These are phyloP conservation scores for Gnomoniopsis sp. DNA, from an alignment of 2,329 filamentous ascomycete genomes.

Conservation along the genomic window DNA sequence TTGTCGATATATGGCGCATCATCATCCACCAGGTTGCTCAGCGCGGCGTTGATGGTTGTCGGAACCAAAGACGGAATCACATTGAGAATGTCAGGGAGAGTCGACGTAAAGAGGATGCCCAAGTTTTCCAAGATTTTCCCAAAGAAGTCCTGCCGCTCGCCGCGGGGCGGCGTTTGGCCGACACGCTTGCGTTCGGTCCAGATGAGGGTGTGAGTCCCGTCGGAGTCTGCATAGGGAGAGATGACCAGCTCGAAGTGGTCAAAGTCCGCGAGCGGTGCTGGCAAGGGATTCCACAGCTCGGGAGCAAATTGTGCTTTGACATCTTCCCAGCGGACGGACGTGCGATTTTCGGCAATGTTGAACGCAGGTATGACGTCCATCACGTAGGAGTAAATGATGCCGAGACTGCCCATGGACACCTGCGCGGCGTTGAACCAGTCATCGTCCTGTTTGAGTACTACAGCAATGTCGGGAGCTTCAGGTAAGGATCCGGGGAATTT, in stretches of 20 bases:
- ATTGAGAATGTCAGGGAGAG: constrained; percentile 19
- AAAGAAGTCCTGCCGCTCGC: constrained; percentile 21
- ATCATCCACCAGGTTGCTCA: constrained; percentile 20
- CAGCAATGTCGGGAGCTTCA: constrained; percentile 17
- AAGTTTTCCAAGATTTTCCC: constrained; percentile 21
- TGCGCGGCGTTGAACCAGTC: constrained; percentile 24
- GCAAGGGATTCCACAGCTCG: constrained; percentile 19
- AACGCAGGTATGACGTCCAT: constrained; percentile 23
- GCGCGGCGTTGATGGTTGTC: constrained; percentile 21
- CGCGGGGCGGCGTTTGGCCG: constrained; percentile 1
- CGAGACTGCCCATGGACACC: constrained; percentile 25
- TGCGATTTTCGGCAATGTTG: constrained; percentile 20
- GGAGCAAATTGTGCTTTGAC: constrained; percentile 21
- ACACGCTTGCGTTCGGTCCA: constrained; percentile 21
- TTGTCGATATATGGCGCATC: constrained; percentile 24
- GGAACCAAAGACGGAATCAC: constrained; percentile 20
- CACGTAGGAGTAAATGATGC: constrained; percentile 24
- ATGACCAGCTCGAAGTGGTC: constrained; percentile 27
- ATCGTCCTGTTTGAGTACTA: constrained; percentile 23
- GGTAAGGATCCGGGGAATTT: constrained; percentile 18
- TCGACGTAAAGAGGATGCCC: constrained; percentile 18
- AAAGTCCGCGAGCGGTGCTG: constrained; percentile 14
- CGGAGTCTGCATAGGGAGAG: constrained; percentile 22
- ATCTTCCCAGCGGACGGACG: constrained; percentile 21
- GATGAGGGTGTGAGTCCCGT: constrained; percentile 18